Base-by-base conservation (phyloP, 768 basidiomycete genomes). In the Leccinum barrowsii region DNA sequence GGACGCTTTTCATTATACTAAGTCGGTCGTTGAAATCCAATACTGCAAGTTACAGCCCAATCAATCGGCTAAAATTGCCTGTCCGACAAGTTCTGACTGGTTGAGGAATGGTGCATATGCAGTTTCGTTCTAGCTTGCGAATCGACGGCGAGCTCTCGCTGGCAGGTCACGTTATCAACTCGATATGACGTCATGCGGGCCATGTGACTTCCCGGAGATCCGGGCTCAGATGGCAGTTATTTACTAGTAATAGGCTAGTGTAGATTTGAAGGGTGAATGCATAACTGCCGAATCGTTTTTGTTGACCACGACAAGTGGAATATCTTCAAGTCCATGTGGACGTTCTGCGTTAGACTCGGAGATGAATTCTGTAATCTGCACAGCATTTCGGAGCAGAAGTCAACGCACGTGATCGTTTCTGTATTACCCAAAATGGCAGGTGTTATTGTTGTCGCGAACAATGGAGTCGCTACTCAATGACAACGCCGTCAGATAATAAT, bases 391-490 rank as follows among this genome's bases (percentile, higher is more conserved):
- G 42, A 46, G 11, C 44, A 21, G 7, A 22, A 47, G 46, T 42
- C 10, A 42, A 15, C 22, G 46, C 60, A 63, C 62, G 56, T 65
- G 58, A 56, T 54, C 32, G 10, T 1, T 13, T 10, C 24, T 4
- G 32, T 32, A 32, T 32, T 2, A 10, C 55, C 68, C 19, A 50
- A 48, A 61, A 70, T 24, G 57, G 69, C 60, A 65, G 37, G 62
- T 32, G 51, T 73, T 71, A 73, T 71, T 71, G 70, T 71, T 53
- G 30, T 47, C 15, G 28, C 59, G 62, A 73, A 71, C 71, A 71
- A 71, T 73, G 71, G 35, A 42, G 5, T 35, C 12, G 12, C 24
- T 10, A 22, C 2, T 8, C 3, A 7, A n/a, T 6, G 53, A 52
- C 28, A 17, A 46, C n/a, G 19, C 50, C 50, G 40, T 61, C 54